phyloP scores from a whole-genome alignment of 129 eudicot genomes.

The Arctium lappa region DNA sequence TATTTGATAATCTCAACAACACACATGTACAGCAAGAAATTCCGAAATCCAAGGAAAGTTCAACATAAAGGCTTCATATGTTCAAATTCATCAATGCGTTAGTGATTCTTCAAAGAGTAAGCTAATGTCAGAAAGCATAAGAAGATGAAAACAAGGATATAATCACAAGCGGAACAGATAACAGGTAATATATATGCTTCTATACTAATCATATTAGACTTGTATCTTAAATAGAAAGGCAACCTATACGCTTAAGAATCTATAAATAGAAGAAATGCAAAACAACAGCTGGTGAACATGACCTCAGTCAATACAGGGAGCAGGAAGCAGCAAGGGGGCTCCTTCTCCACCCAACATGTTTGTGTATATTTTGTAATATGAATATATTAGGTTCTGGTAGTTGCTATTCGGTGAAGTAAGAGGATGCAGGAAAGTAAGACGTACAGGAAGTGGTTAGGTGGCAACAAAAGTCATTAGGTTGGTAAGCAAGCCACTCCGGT shows the following conservation, averaged over 20 bases:
- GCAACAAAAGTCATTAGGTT: no score
- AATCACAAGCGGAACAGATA: background rate
- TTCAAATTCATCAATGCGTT: background rate
- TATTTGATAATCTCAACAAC: background rate
- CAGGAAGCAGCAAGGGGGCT: no score
- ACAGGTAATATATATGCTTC: background rate
- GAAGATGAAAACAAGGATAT: background rate
- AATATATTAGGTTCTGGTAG: no score
- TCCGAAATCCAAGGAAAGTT: background rate
- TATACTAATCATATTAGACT: no score
- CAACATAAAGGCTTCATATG: background rate
- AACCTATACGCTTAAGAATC: background rate
- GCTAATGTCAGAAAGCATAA: background rate
- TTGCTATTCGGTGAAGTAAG: no score
- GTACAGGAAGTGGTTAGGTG: no score
- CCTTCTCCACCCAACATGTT: no score
- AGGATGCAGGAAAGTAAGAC: no score
- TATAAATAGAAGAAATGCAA: background rate
- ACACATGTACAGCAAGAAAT: background rate
- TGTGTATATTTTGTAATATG: no score
- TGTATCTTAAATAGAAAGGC: no score
- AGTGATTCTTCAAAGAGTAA: conserved; percentile 1
- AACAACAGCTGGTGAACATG: background rate
- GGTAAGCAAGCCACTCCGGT: no score
- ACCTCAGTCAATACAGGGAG: background rate